Conservation (phyloP, 768 basidiomycete species). For the Suillus variegatus region DNA sequence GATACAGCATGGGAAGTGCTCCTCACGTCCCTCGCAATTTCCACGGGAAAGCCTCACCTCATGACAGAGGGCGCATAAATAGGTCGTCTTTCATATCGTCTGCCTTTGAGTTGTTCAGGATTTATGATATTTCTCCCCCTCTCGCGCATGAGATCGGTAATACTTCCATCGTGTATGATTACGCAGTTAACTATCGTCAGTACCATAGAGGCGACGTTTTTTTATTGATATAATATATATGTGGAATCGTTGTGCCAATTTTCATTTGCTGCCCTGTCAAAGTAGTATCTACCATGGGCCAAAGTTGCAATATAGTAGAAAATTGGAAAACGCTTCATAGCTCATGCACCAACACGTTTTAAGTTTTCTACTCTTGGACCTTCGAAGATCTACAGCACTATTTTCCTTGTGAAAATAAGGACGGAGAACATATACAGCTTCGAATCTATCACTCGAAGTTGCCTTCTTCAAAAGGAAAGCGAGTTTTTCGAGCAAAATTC, state of each 20-base stretch:
- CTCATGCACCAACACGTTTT: no score
- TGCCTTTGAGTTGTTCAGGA: conserved; percentile 15
- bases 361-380: no score
- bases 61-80: conserved; percentile 3
- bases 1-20: conserved; percentile 53
- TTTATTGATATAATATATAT: conserved; percentile 30
- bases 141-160: conserved; percentile 7
- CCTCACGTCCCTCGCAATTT: conserved; percentile 39
- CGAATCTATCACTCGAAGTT: no score
- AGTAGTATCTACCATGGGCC: not conserved
- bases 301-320: no score
- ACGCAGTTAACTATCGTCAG: conserved; percentile 11
- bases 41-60: conserved; percentile 35
- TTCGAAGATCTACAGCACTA: no score
- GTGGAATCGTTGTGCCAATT: not conserved
- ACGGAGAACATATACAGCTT: no score
- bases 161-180: conserved; percentile 25
- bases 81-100: not conserved
- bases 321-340: no score
- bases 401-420: no score
- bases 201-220: conserved; percentile 4
- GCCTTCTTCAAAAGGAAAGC: no score
- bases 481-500: no score
- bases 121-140: conserved; percentile 8
- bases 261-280: not conserved